phyloP scores from a whole-genome alignment of 208 protist species.

The Leishmania lainsoni region DNA sequence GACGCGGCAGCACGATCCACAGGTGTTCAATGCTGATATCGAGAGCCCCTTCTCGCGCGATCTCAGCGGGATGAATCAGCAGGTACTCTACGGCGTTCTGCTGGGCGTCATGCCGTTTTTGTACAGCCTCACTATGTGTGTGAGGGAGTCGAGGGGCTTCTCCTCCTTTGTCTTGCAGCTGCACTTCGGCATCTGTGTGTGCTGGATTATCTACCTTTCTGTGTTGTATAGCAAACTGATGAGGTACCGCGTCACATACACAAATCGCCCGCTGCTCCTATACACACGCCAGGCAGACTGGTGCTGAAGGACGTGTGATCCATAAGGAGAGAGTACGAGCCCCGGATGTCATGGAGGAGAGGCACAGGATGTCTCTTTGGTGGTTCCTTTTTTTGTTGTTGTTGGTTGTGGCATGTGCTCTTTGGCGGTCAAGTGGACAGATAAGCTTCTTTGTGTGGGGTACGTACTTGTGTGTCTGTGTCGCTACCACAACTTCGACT shows the following conservation, averaged over 20 bases:
- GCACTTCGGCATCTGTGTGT: slow-evolving; percentile 30
- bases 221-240: slow-evolving; percentile 45
- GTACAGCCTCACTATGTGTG: slow-evolving; percentile 40
- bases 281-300: slow-evolving; percentile 33
- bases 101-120: slow-evolving; percentile 36
- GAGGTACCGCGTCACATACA: slow-evolving; percentile 63
- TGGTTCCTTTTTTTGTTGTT: neutral
- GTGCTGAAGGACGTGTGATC: slow-evolving; percentile 4
- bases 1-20: slow-evolving; percentile 71
- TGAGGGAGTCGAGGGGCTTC: slow-evolving; percentile 22
- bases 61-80: slow-evolving; percentile 63
- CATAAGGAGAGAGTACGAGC: neutral
- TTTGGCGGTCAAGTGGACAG: neutral
- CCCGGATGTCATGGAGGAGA: neutral
- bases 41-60: slow-evolving; percentile 72
- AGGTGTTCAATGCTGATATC: slow-evolving; percentile 53
- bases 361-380: neutral
- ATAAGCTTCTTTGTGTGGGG: neutral
- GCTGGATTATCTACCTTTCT: slow-evolving; percentile 51
- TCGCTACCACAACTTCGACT: neutral
- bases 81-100: slow-evolving; percentile 55
- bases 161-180: slow-evolving; percentile 29
- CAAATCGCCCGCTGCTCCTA: slow-evolving; percentile 66
- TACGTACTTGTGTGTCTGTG: neutral
- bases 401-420: neutral